A percentile compares a stretch with the other conserved stretches of the same genome.
Conservation (phyloP, 345 rosid species). For the Raphanus sativus region DNA sequence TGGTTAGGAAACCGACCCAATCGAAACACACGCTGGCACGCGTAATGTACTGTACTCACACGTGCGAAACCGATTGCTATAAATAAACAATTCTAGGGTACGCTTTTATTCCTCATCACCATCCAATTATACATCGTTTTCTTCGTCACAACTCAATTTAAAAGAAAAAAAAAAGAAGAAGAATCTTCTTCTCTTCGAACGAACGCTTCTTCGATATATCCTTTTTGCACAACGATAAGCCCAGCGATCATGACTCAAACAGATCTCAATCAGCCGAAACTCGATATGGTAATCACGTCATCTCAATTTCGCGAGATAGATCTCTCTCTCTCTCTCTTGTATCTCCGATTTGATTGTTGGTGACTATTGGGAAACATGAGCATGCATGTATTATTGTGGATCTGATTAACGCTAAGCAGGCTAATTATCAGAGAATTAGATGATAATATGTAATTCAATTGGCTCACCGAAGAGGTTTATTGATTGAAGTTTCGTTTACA, state of each 20-base stretch:
- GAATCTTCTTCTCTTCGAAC: constrained; percentile 14
- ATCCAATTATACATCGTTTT: constrained; percentile 23
- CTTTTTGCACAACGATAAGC: neutral
- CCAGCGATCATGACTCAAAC: constrained; percentile 37
- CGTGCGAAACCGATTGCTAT: constrained; percentile 13
- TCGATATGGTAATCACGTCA: constrained; percentile 30
- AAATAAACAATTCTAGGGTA: constrained; percentile 12
- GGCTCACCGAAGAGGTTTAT: too few relatives aligned
- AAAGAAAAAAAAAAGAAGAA: neutral
- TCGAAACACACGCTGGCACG: constrained; percentile 17
- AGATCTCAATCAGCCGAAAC: constrained; percentile 32
- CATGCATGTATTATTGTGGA: neutral
- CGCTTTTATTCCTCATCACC: constrained; percentile 25
- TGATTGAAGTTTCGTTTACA: too few relatives aligned
- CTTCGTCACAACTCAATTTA: constrained; percentile 26
- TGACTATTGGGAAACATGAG: neutral
- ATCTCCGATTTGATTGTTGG: neutral
- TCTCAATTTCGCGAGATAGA: neutral
- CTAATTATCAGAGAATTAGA: too few relatives aligned
- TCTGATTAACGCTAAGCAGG: neutral
- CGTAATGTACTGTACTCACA: neutral
- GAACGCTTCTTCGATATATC: neutral
- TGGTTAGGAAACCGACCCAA: constrained; percentile 18
- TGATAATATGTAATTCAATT: too few relatives aligned
- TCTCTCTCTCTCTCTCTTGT: neutral